Conservation (phyloP, 805 yeast species). For the Saccharomycopsis sp. region DNA sequence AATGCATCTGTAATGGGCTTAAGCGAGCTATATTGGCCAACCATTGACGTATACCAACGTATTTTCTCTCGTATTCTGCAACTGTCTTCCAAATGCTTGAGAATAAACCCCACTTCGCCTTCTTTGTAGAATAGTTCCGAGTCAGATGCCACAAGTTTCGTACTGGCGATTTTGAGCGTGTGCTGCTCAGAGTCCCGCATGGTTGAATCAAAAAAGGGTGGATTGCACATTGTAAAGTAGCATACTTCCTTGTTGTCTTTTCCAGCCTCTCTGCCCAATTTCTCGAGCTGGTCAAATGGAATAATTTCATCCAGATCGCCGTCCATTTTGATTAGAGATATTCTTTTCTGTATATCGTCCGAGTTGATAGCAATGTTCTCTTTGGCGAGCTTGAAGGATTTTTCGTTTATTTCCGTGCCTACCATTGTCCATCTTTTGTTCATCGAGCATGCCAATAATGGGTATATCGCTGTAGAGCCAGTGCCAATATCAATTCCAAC, state of each 20-base stretch:
- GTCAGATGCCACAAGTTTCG: conserved; percentile 27
- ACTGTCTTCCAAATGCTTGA: conserved; percentile 30
- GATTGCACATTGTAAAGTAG: conserved; percentile 39
- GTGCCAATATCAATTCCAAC: conserved; percentile 38
- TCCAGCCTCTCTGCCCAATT: neutral
- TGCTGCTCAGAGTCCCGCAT: conserved; percentile 24
- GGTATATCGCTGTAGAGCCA: conserved; percentile 40
- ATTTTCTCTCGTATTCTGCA: conserved; percentile 7
- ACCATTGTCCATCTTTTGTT: conserved; percentile 24
- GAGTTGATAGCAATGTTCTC: conserved; percentile 27
- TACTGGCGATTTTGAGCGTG: conserved; percentile 23
- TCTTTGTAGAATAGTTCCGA: conserved; percentile 36
- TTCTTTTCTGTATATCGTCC: conserved; percentile 10
- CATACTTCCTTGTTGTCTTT: neutral
- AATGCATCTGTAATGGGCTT: conserved; percentile 11
- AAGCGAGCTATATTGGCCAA: conserved; percentile 26
- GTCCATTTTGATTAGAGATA: conserved; percentile 13
- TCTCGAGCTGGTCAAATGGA: neutral
- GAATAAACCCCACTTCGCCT: conserved; percentile 37
- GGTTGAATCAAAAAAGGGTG: conserved; percentile 39
- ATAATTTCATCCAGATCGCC: neutral
- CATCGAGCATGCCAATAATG: conserved; percentile 31
- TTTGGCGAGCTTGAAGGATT: conserved; percentile 29
- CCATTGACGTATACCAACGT: conserved; percentile 33
- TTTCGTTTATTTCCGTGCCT: conserved; percentile 36